A percentile compares a stretch with the other conserved stretches of the same genome.
Conservation (phyloP, 306 rosid genomes). For the Medicago arabica region DNA sequence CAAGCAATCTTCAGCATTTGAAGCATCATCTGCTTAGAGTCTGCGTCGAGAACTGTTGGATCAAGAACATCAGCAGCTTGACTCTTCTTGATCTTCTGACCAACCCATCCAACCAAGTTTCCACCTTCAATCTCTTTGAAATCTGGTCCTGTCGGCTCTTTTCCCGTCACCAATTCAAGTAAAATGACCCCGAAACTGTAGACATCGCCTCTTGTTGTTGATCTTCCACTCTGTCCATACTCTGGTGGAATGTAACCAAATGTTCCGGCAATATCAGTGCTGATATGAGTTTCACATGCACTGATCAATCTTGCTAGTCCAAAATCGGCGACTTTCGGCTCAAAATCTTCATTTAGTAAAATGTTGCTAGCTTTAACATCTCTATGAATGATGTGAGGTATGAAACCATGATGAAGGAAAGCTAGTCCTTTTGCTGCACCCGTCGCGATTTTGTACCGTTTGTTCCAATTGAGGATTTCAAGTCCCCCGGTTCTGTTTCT, state of each 20-base stretch:
- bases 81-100: conserved; percentile 77
- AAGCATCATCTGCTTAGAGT: conserved; percentile 85
- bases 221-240: conserved; percentile 96
- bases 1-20: conserved; percentile 80
- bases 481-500: conserved; percentile 83
- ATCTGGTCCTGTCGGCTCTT: conserved; percentile 95
- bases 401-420: conserved; percentile 92
- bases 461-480: conserved; percentile 84
- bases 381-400: conserved; percentile 95
- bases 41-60: conserved; percentile 66
- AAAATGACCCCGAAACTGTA: conserved; percentile 93
- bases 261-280: conserved; percentile 95
- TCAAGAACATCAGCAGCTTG: conserved; percentile 85
- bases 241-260: conserved; percentile 98
- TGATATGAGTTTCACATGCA: conserved; percentile 93
- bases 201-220: conserved; percentile 91
- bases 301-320: conserved; percentile 94
- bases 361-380: conserved; percentile 96
- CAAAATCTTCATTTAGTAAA: conserved; percentile 82
- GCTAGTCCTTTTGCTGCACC: conserved; percentile 89
- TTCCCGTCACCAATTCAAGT: conserved; percentile 89
- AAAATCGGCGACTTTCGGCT: conserved; percentile 92
- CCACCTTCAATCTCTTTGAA: conserved; percentile 97
- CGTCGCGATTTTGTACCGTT: conserved; percentile 71
- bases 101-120: conserved; percentile 94